Conservation (phyloP, 345 rosid genomes). For the Populus tremula region DNA sequence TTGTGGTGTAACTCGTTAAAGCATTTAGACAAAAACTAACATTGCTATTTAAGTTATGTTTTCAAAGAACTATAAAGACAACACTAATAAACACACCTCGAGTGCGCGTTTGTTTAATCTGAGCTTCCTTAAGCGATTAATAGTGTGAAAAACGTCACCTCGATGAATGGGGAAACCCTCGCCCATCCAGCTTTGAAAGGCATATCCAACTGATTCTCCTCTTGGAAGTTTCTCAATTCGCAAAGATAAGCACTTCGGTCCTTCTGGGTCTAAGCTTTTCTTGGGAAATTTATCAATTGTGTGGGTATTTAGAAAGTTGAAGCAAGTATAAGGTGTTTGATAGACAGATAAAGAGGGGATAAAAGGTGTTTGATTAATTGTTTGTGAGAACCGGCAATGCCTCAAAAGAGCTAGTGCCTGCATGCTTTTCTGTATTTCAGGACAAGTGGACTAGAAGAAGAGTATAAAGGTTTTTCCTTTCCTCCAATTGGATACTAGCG, state of each 20-base stretch:
- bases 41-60: not conserved
- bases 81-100: conserved; percentile 35
- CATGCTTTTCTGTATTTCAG: conserved; percentile 20
- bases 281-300: conserved; percentile 2
- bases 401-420: conserved; percentile 20
- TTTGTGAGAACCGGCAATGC: conserved; percentile 38
- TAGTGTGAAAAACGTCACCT: conserved; percentile 73
- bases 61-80: not conserved
- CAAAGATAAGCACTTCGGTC: conserved; percentile 54
- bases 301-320: conserved; percentile 38
- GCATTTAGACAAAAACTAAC: conserved; percentile 2
- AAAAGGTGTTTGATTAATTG: conserved; percentile 53
- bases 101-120: conserved; percentile 70
- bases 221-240: conserved; percentile 69
- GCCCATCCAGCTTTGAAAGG: conserved; percentile 87
- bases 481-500: too few species aligned
- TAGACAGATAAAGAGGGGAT: conserved; percentile 2
- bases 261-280: conserved; percentile 18
- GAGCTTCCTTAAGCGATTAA: conserved; percentile 74
- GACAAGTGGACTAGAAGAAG: not conserved
- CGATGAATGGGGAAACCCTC: conserved; percentile 76
- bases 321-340: conserved; percentile 4
- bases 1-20: not conserved
- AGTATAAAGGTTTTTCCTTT: too few species aligned
- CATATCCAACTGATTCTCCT: conserved; percentile 60